Evolutionary conservation across 2,329 filamentous ascomycete genomes (phyloP), one percentile per base, ranked within the genome.

Genomic region (Fusarium keratoplasticum): DNA sequence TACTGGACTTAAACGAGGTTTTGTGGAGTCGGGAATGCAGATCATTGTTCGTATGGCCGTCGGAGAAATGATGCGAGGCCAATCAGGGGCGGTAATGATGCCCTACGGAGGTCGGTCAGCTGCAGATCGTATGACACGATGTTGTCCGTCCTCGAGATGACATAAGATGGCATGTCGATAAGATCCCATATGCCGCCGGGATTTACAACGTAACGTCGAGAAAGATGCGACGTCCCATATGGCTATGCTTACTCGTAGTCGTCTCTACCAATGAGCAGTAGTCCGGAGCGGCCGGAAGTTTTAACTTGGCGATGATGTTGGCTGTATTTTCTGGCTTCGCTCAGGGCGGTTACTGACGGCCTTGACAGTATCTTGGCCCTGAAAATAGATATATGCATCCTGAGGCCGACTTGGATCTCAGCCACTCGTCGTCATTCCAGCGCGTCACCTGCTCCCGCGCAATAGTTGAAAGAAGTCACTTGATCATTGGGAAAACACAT

Each of bases 241-340:
- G 44, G 8, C 6, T 50, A 22, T 29, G 20, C 36, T 44, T 40
- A 22, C n/a, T 13, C 14, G 11, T 14, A 3, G 22, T 22, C 7
- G 29, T 6, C 38, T 22, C 11, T 38, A 33, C 25, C 29, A 52
- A 47, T 54, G 13, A 36, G 5, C 18, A 59, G 35, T 14, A 8
- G 11, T 2, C 31, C 18, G 33, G 58, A 54, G n/a, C 2, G 6
- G 20, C 42, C 42, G 27, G 27, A 18, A 38, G n/a, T 14, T 80
- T 80, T 58, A 79, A 74, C 40, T 68, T 73, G 20, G 75, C 40
- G 11, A 80, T 33, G 54, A 81, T 81, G 4, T 70, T 54, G 18
- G 76, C 66, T 5, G 60, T 64, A 54, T 54, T 5, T 31, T 54
- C 11, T 20, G 27, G 7, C 11, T 14, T 54, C 5, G 18, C 2